A percentile compares a stretch with the other conserved stretches of the same genome.
Conservation (phyloP, 2,329 filamentous ascomycete species). For the Colletotrichum sp. region DNA sequence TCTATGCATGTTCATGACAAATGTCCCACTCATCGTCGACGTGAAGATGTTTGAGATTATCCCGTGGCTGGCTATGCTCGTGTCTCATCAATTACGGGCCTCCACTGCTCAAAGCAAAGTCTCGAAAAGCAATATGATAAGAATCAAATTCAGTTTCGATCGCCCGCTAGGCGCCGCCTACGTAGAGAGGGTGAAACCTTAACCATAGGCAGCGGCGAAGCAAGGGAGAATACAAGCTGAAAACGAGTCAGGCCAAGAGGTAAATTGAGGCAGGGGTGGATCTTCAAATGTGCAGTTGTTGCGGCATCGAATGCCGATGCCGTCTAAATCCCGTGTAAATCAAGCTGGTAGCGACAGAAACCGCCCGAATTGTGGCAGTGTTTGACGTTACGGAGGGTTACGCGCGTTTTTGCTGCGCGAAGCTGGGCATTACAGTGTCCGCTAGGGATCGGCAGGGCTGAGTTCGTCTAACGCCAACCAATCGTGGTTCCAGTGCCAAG, state of each 20-base stretch:
- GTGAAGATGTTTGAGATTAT: not conserved
- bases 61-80: not conserved
- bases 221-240: not conserved
- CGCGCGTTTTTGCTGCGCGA: not conserved
- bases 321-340: not conserved
- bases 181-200: not conserved
- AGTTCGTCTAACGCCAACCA: not conserved
- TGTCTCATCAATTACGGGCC: not conserved
- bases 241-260: not conserved
- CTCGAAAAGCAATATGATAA: not conserved
- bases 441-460: not conserved
- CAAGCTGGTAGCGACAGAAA: not conserved
- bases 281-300: not conserved
- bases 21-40: not conserved
- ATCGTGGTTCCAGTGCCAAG: not conserved
- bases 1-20: not conserved
- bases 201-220: not conserved
- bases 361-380: not conserved
- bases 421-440: not conserved
- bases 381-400: not conserved
- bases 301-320: not conserved
- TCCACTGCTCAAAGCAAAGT: not conserved
- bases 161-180: not conserved
- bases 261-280: not conserved
- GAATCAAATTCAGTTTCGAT: not conserved